Base-by-base conservation (phyloP, 331 rosid species). In the Quercus phellos region DNA sequence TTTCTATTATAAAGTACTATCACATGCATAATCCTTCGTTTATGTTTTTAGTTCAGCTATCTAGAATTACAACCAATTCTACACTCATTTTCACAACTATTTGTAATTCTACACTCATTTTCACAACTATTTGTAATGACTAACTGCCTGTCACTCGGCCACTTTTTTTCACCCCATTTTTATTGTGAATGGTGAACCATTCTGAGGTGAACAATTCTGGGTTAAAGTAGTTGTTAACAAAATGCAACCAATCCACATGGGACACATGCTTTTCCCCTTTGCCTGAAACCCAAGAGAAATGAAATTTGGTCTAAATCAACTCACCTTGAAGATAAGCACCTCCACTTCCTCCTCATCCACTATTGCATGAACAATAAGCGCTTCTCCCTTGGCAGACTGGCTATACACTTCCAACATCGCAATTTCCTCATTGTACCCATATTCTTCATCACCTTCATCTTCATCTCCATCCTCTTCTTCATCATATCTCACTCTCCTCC, bases 271-370 rank as follows among this genome's bases (percentile, higher is more conserved):
- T 38, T 38, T 46, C 53, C 53, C 16, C 14, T 46, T 46, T 3
- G 53, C 53, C 53, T 13, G 4, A 3, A 12, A 12, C 53, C 26
- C 3, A 1, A 0, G 21, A 54, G 13, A 34, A 42, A 19, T n/a
- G 19, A 26, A 7, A 34, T 12, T 27, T 4, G 35, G 22, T 8
- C 14, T 22, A 63, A 73, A 81, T 67, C 8, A 63, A 73, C 83
- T 67, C 6, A 94, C 97, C 94, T 94, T 94, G 80, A 94, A 94
- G 86, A 94, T 86, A 72, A 94, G 88, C 79, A 92, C 93, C 51
- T 94, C 82, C 4, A 88, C 95, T 29, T 82, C 83, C n/a, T 88
- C 78, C 5, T 68, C 90, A 64, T 90, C 96, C 76, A 92, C 86
- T 53, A 77, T 22, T 1, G 94, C 94, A 61, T 89, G 91, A 46